Percentiles rank a stretch among this genome's conserved stretches.
phyloP scores from a whole-genome alignment of 2,329 filamentous ascomycete species.

The Hortaea werneckii region DNA sequence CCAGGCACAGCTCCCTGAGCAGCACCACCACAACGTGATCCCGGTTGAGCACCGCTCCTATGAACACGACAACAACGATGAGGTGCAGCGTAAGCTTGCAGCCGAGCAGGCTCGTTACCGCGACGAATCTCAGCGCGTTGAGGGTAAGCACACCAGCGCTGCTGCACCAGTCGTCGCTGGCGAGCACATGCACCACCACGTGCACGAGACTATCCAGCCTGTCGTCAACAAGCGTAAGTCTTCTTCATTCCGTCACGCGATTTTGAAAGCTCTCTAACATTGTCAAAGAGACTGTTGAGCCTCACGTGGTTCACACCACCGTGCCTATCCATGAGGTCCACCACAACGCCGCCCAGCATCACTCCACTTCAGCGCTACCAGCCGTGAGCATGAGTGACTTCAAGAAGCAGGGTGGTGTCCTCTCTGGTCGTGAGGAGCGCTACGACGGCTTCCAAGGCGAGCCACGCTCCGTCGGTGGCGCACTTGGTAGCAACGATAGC shows the following conservation, averaged over 20 bases:
- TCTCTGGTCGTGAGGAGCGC: slow-evolving; percentile 46
- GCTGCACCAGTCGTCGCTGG: slow-evolving; percentile 43
- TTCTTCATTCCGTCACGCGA: neutral
- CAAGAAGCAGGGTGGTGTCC: slow-evolving; percentile 42
- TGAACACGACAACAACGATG: slow-evolving; percentile 48
- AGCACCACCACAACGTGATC: slow-evolving; percentile 50
- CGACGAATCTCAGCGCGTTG: slow-evolving; percentile 38
- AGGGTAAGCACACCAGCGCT: slow-evolving; percentile 40
- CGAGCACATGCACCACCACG: slow-evolving; percentile 55
- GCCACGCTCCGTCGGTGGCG: slow-evolving; percentile 32
- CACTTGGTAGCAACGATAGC: slow-evolving; percentile 6
- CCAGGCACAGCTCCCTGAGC: slow-evolving; percentile 48
- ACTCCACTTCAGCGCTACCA: slow-evolving; percentile 54
- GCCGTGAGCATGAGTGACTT: slow-evolving; percentile 57
- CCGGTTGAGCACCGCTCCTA: slow-evolving; percentile 52
- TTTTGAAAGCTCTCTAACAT: neutral
- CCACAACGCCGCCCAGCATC: slow-evolving; percentile 56
- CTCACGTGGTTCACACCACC: slow-evolving; percentile 59
- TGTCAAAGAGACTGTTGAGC: slow-evolving; percentile 48
- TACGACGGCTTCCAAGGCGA: slow-evolving; percentile 54
- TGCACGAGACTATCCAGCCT: slow-evolving; percentile 61
- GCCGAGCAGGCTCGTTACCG: slow-evolving; percentile 47
- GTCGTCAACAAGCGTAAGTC: slow-evolving; percentile 49
- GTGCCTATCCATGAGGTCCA: slow-evolving; percentile 64
- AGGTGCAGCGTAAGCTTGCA: slow-evolving; percentile 39